Conservation (phyloP, 805 yeast species). For the Myxozyma kluyveri region DNA sequence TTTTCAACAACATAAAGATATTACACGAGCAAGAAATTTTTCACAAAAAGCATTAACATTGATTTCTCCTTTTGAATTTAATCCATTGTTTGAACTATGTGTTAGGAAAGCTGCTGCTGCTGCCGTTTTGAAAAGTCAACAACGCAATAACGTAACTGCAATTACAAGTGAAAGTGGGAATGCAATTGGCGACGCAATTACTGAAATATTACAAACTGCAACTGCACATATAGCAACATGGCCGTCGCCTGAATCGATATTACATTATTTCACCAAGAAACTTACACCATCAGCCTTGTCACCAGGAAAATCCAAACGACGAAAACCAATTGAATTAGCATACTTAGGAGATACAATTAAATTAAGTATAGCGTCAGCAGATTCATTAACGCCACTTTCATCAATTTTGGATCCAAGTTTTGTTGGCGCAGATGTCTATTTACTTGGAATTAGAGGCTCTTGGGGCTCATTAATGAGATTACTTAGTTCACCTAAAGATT, state of each 20-base stretch:
- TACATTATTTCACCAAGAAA: background rate
- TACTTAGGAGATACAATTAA: constrained; percentile 24
- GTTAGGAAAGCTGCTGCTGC: constrained; percentile 15
- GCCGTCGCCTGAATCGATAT: constrained; percentile 22
- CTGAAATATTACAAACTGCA: constrained; percentile 22
- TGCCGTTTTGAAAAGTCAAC: too few relatives aligned
- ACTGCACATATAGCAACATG: constrained; percentile 23
- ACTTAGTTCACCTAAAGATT: constrained; percentile 12
- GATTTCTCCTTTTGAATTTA: constrained; percentile 23
- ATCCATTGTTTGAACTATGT: constrained; percentile 22
- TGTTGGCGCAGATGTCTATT: constrained; percentile 4
- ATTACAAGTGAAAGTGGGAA: too few relatives aligned
- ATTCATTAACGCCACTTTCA: constrained; percentile 18
- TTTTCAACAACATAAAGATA: constrained; percentile 22
- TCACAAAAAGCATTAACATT: constrained; percentile 18
- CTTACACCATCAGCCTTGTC: background rate
- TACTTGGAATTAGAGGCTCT: constrained; percentile 17
- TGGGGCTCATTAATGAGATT: constrained; percentile 20
- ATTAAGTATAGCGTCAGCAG: constrained; percentile 8
- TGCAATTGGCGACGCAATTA: constrained; percentile 2
- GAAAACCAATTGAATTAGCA: constrained; percentile 19
- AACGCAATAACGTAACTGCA: too few relatives aligned
- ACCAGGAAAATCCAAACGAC: constrained; percentile 1
- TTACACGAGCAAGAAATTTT: constrained; percentile 14
- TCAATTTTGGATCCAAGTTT: constrained; percentile 4